phyloP scores from a whole-genome alignment of 345 rosid genomes.

The Psidium friedrichsthalianum region DNA sequence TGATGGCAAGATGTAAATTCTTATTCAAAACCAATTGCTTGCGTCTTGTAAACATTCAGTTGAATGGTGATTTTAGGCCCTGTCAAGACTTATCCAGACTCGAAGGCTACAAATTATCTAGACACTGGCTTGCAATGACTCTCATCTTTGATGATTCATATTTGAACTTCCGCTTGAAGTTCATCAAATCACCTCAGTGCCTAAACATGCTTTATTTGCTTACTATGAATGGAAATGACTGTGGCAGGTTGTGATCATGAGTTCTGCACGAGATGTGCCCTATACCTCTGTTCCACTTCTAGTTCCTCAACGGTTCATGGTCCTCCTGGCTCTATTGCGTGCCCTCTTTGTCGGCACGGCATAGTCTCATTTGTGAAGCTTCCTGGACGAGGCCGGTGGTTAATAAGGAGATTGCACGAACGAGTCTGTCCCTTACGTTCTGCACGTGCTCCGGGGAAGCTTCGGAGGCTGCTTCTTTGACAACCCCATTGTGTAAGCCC shows the following conservation, averaged over 20 bases:
- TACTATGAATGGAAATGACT: background rate
- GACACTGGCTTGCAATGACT: background rate
- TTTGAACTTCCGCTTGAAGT: background rate
- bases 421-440: conserved; percentile 64
- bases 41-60: background rate
- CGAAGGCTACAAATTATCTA: background rate
- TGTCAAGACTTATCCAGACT: background rate
- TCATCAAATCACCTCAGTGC: background rate
- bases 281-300: conserved; percentile 74
- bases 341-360: conserved; percentile 89
- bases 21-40: background rate
- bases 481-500: conserved; percentile 63
- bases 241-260: conserved; percentile 81
- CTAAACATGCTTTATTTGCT: background rate
- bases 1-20: background rate
- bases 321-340: conserved; percentile 64
- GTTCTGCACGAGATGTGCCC: conserved; percentile 78
- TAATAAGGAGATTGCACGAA: conserved; percentile 35
- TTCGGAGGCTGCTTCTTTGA: conserved; percentile 37
- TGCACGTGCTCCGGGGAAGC: conserved; percentile 66
- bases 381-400: conserved; percentile 26
- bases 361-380: conserved; percentile 72
- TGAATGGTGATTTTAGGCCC: background rate
- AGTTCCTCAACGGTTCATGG: conserved; percentile 34
- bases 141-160: background rate